Evolutionary conservation across 2,329 filamentous ascomycete genomes (phyloP).

Genomic region (Calycina herbarum): DNA sequence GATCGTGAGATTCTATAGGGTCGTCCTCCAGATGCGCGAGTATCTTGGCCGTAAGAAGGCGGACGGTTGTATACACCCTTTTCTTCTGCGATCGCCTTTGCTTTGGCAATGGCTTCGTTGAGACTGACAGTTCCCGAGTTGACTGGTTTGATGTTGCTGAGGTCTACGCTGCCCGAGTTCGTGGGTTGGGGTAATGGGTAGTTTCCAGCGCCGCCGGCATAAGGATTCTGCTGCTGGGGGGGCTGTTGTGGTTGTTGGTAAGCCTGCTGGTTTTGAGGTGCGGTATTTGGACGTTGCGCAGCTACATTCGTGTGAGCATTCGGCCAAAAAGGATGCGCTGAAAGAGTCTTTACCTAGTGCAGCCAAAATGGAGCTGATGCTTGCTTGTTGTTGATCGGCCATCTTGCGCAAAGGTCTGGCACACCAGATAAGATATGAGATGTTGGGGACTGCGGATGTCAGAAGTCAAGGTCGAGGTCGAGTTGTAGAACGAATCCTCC

Average conservation of each 20-base stretch:
- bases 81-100: constrained; percentile 77
- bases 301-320: constrained; percentile 39
- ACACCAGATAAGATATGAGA: background rate
- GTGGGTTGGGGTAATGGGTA: constrained; percentile 55
- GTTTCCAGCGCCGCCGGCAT: constrained; percentile 40
- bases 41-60: constrained; percentile 41
- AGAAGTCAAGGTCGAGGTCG: background rate
- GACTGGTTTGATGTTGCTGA: constrained; percentile 76
- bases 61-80: constrained; percentile 70
- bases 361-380: constrained; percentile 52
- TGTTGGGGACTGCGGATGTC: background rate
- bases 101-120: constrained; percentile 80
- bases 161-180: constrained; percentile 73
- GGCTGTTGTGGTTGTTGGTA: constrained; percentile 40
- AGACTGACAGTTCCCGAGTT: constrained; percentile 82
- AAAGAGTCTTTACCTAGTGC: constrained; percentile 44
- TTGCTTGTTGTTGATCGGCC: constrained; percentile 45
- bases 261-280: constrained; percentile 44
- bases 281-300: constrained; percentile 48
- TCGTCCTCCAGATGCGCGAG: constrained; percentile 51
- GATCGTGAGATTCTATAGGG: constrained; percentile 62
- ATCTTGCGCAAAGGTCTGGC: constrained; percentile 33
- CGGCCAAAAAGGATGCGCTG: constrained; percentile 11
- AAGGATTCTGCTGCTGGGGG: constrained; percentile 45
- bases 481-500: background rate